Base-by-base conservation (phyloP, 768 basidiomycete genomes). In the Suillus tomentosus region DNA sequence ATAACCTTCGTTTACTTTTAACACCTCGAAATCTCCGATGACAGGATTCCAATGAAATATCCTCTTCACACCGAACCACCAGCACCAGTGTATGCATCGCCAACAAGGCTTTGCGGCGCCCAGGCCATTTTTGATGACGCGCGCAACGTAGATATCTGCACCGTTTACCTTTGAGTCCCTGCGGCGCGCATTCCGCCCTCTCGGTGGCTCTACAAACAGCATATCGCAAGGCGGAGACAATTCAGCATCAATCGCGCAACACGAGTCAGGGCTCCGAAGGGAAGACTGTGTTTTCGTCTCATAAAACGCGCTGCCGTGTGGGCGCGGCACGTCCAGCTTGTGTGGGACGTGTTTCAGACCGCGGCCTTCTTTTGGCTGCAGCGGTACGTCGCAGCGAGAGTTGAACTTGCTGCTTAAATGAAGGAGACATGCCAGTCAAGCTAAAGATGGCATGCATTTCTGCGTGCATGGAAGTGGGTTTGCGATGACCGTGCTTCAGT, bases 361-460 rank as follows among this genome's bases (percentile, higher is more conserved):
- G 65, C 61, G 55, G 43, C 51, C 61, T 58, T 63, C 60, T 47
- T 65, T 64, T 64, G 17, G 24, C 51, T 62, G 63, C 63, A 64
- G 73, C 69, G 67, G 68, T 72, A 47, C 69, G 72, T 67, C 70
- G 72, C 64, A 71, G 74, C 69, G 51, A 69, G 68, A 66, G 70
- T 83, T 82, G 78, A 82, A 83, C 79, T 75, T 84, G 84, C 75
- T 78, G 80, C 78, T 82, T 83, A 77, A 80, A 82, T 65, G 82
- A 79, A 57, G 83, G 83, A 51, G 81, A 79, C 79, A 77, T 78
- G 76, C 81, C 77, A 70, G 81, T 83, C 62, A 81, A 69, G 66
- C 74, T 85, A 73, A 81, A 83, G 63, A 86, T 86, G 36, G 81
- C 81, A 66, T 86, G 81, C 86, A 86, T 86, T 74, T 85, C 84